Percentiles rank a stretch among this genome's conserved stretches.
Evolutionary conservation across 2,329 filamentous ascomycete genomes (phyloP).

Genomic region (Diplodia sapinea): DNA sequence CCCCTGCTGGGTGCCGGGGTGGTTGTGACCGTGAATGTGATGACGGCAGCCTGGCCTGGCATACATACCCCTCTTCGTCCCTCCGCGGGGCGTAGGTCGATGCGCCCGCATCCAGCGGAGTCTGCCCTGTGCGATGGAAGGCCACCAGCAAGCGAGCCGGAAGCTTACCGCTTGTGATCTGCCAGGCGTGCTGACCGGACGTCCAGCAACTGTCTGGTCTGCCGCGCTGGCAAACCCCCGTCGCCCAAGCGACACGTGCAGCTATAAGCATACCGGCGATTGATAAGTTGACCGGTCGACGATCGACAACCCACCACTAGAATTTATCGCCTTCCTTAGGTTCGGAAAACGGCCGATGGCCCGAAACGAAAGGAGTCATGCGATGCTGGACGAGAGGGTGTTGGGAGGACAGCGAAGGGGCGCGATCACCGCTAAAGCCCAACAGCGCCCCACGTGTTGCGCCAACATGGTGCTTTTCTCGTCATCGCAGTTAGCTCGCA

Average conservation of each 20-base stretch:
- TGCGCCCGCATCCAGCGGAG: neutral
- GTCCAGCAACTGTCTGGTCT: neutral
- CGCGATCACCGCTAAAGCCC: slow-evolving; percentile 27
- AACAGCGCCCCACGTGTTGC: slow-evolving; percentile 18
- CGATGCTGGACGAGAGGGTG: slow-evolving; percentile 6
- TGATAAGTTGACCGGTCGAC: slow-evolving; percentile 3
- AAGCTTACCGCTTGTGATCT: slow-evolving; percentile 18
- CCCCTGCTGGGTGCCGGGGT: neutral
- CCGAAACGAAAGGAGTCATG: slow-evolving; percentile 16
- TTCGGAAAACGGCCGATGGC: neutral
- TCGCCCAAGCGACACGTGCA: neutral
- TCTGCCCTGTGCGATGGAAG: neutral
- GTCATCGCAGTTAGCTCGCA: neutral
- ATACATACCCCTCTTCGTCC: slow-evolving; percentile 5
- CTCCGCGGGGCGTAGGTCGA: neutral
- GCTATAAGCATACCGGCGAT: slow-evolving; percentile 3
- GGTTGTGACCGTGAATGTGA: neutral
- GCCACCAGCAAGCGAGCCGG: neutral
- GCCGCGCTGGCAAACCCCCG: neutral
- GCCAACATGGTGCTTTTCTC: slow-evolving; percentile 9
- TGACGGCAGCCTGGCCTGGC: neutral
- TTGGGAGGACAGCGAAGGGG: slow-evolving; percentile 22
- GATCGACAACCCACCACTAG: slow-evolving; percentile 12
- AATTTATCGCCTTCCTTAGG: slow-evolving; percentile 12
- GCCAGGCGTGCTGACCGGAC: neutral